Percentiles rank a stretch among this genome's conserved stretches.
Evolutionary conservation across 2,329 filamentous ascomycete species (phyloP).

Genomic region (Lachnellula willkommii): DNA sequence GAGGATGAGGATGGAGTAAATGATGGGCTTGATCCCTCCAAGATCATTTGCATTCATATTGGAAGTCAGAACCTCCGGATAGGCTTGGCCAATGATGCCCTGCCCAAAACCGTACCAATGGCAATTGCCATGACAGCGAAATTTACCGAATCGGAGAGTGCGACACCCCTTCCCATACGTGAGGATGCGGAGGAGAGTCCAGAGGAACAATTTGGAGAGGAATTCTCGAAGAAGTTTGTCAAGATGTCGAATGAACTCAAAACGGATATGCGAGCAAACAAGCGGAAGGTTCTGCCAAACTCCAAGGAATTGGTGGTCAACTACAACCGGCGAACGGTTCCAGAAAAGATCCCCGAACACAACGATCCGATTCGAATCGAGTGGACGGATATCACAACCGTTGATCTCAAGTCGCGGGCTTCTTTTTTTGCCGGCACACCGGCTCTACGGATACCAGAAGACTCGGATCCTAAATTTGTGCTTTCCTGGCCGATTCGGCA

Average conservation of each 20-base stretch:
- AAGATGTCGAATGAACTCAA: constrained; percentile 85
- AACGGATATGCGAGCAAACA: constrained; percentile 84
- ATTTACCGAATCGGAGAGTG: constrained; percentile 76
- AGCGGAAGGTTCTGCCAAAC: constrained; percentile 92
- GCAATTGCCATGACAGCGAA: constrained; percentile 75
- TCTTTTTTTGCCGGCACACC: constrained; percentile 74
- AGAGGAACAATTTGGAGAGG: constrained; percentile 84
- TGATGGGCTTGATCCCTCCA: constrained; percentile 69
- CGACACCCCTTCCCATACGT: constrained; percentile 69
- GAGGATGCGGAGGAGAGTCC: constrained; percentile 52
- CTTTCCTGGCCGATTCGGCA: constrained; percentile 86
- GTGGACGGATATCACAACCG: constrained; percentile 76
- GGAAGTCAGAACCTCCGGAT: constrained; percentile 94
- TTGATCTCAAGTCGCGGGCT: constrained; percentile 56
- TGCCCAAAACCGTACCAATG: constrained; percentile 93
- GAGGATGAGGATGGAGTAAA: constrained; percentile 49
- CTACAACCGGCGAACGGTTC: constrained; percentile 78
- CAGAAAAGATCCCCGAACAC: constrained; percentile 85
- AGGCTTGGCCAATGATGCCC: constrained; percentile 88
- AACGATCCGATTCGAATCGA: constrained; percentile 92
- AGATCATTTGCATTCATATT: constrained; percentile 90
- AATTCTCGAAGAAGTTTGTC: constrained; percentile 69
- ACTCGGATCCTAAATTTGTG: constrained; percentile 83
- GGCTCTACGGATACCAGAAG: constrained; percentile 81
- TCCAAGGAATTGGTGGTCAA: constrained; percentile 94